Evolutionary conservation across 352 stramenopile species (phyloP).

Genomic region (Pythium oligandrum): DNA sequence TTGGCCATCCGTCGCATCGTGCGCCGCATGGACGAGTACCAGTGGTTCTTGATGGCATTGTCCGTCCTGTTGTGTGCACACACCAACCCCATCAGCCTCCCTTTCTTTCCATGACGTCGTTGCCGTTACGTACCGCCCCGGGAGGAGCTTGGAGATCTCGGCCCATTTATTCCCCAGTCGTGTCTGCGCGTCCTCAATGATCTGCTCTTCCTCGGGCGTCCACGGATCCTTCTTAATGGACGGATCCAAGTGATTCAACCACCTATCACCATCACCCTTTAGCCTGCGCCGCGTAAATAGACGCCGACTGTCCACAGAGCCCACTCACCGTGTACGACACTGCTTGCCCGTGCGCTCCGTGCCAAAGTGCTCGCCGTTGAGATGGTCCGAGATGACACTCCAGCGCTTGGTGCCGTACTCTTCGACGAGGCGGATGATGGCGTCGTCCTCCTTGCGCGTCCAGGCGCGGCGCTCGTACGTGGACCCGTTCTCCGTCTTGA

Average conservation of each 20-base stretch:
- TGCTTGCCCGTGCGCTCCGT: conserved; percentile 83
- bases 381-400: conserved; percentile 84
- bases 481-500: conserved; percentile 40
- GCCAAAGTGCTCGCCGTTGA: conserved; percentile 81
- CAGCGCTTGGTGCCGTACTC: conserved; percentile 86
- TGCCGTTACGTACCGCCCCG: conserved; percentile 58
- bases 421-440: conserved; percentile 79
- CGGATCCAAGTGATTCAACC: conserved; percentile 81
- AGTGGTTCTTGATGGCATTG: conserved; percentile 89
- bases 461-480: conserved; percentile 81
- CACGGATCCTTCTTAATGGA: conserved; percentile 88
- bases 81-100: neutral
- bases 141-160: conserved; percentile 96
- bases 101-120: too few species aligned
- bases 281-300: too few species aligned
- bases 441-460: conserved; percentile 84
- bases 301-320: too few species aligned
- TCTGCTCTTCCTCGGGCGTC: conserved; percentile 86
- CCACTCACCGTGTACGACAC: conserved; percentile 56
- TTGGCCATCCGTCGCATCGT: conserved; percentile 89
- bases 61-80: conserved; percentile 44
- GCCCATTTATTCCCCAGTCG: conserved; percentile 97
- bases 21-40: conserved; percentile 89
- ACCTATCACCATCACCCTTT: conserved; percentile 21
- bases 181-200: conserved; percentile 88